Percentiles rank a stretch among this genome's conserved stretches.
Evolutionary conservation across 2,329 filamentous ascomycete species (phyloP).

Genomic region (Chalaropsis ovoidea): DNA sequence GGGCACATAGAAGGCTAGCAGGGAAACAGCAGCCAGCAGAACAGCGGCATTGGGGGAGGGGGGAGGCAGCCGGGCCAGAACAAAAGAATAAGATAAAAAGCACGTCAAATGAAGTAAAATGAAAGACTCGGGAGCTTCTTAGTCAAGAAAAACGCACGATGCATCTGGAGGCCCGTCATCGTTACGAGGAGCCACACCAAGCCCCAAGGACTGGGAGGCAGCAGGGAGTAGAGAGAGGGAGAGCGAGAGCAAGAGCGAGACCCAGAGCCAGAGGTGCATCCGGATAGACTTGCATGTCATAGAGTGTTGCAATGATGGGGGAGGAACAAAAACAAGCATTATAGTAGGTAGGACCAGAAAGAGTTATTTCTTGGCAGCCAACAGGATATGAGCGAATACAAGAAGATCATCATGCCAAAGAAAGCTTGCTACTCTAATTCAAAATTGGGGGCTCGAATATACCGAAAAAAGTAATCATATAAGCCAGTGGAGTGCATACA

Average conservation of each 20-base stretch:
- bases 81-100: background rate
- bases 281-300: background rate
- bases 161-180: background rate
- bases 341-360: background rate
- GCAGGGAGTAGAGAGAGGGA: background rate
- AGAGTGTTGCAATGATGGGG: background rate
- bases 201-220: no score
- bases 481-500: no score
- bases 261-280: background rate
- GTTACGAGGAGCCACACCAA: background rate
- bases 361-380: background rate
- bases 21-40: background rate
- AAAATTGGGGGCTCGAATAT: no score
- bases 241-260: background rate
- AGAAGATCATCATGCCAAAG: no score
- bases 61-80: background rate
- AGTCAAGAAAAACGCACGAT: slow-evolving; percentile 2
- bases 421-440: no score
- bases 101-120: background rate
- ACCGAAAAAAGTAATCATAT: no score
- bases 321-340: background rate
- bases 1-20: background rate
- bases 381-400: no score
- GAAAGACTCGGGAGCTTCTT: background rate
- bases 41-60: background rate